These are phyloP conservation scores for Scheffersomyces illinoinensis DNA, from an alignment of 1,139 yeast genomes.

Conservation along the genomic window DNA sequence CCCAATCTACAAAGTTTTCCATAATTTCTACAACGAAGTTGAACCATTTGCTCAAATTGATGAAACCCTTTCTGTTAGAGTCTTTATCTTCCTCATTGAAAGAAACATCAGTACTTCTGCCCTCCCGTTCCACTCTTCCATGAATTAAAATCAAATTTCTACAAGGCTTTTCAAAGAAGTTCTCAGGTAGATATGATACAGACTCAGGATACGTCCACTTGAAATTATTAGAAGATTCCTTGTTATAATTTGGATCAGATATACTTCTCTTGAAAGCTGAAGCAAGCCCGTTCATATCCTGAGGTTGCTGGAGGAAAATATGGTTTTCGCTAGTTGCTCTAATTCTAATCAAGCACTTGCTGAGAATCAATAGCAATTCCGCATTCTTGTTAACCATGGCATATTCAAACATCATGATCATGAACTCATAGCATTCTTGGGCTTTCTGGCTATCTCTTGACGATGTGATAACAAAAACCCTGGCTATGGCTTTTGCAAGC, in stretches of 20 bases:
- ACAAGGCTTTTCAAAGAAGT: slow-evolving; percentile 36
- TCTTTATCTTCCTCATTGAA: slow-evolving; percentile 10
- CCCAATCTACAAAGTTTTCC: slow-evolving; percentile 67
- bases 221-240: slow-evolving; percentile 7
- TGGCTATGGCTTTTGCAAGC: slow-evolving; percentile 34
- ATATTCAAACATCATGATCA: slow-evolving; percentile 26
- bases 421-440: slow-evolving; percentile 25
- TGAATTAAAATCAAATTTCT: slow-evolving; percentile 8
- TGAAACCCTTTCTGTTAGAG: slow-evolving; percentile 10
- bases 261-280: slow-evolving; percentile 56
- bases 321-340: slow-evolving; percentile 50
- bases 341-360: slow-evolving; percentile 56
- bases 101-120: slow-evolving; percentile 11
- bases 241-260: slow-evolving; percentile 20
- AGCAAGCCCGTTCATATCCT: slow-evolving; percentile 68
- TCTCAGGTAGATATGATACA: slow-evolving; percentile 47
- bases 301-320: slow-evolving; percentile 54
- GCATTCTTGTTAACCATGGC: slow-evolving; percentile 28
- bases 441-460: slow-evolving; percentile 29
- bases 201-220: slow-evolving; percentile 68
- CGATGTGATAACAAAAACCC: slow-evolving; percentile 30
- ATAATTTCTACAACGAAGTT: slow-evolving; percentile 50
- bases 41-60: slow-evolving; percentile 57
- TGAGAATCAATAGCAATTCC: slow-evolving; percentile 46
- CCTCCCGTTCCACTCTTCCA: slow-evolving; percentile 7